Evolutionary conservation across 352 stramenopile genomes (phyloP).

Genomic region (Phytophthora foliorum): DNA sequence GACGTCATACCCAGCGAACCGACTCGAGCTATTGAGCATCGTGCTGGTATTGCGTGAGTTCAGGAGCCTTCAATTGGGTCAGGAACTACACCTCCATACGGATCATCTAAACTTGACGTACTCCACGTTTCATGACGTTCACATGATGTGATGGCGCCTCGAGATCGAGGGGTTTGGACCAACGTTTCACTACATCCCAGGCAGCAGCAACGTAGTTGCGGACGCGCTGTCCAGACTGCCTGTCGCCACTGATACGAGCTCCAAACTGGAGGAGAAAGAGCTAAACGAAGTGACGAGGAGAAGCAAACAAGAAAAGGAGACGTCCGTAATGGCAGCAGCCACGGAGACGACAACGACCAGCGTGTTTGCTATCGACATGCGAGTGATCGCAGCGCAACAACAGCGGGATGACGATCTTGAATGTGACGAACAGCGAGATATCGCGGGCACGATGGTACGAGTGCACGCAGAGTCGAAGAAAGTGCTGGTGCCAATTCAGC

Average conservation of each 20-base stretch:
- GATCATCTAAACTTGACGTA: slow-evolving; percentile 18
- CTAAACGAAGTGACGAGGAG: too few species aligned
- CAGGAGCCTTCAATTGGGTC: background rate
- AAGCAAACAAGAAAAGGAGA: too few species aligned
- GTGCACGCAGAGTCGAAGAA: too few species aligned
- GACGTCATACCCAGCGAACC: background rate
- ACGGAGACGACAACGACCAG: too few species aligned
- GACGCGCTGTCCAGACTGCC: slow-evolving; percentile 1
- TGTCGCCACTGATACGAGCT: too few species aligned
- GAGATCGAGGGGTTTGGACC: slow-evolving; percentile 16
- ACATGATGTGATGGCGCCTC: slow-evolving; percentile 10
- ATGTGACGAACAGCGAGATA: too few species aligned
- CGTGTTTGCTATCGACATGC: too few species aligned
- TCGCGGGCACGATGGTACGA: too few species aligned
- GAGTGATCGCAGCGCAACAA: too few species aligned
- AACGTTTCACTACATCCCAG: background rate
- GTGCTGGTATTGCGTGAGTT: slow-evolving; percentile 1
- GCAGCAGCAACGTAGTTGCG: background rate
- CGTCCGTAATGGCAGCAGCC: too few species aligned
- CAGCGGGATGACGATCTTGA: too few species aligned
- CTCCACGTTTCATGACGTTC: slow-evolving; percentile 10
- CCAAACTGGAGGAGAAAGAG: slow-evolving; percentile 4
- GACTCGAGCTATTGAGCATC: slow-evolving; percentile 5
- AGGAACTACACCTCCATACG: slow-evolving; percentile 5
- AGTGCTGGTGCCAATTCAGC: too few species aligned